A percentile compares a stretch with the other conserved stretches of the same genome.
These are phyloP conservation scores for Cornus controversa DNA, from an alignment of 148 eudicot genomes.

Conservation along the genomic window DNA sequence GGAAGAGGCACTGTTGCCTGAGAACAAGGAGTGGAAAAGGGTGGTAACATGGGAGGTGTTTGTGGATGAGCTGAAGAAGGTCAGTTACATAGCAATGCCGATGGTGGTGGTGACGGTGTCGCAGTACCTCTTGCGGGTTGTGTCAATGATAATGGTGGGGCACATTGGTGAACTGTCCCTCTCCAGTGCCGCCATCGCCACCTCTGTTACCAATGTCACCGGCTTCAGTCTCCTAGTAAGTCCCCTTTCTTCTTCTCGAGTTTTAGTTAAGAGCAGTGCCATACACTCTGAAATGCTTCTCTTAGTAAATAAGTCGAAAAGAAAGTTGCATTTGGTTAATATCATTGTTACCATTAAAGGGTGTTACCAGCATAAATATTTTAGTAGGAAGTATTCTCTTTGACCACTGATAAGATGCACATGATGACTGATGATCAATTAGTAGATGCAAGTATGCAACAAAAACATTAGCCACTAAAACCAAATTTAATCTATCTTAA, in stretches of 20 bases:
- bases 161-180: conserved; percentile 36
- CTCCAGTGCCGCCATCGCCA: conserved; percentile 37
- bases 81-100: conserved; percentile 32
- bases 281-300: too few relatives aligned
- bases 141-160: conserved; percentile 36
- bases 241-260: not conserved
- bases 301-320: too few relatives aligned
- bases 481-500: too few relatives aligned
- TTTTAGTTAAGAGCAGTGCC: too few relatives aligned
- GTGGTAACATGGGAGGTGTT: not conserved
- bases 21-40: not conserved
- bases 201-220: conserved; percentile 41
- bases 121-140: conserved; percentile 28
- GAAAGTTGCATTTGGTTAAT: too few relatives aligned
- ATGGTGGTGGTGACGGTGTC: conserved; percentile 31
- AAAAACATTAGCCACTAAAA: too few relatives aligned
- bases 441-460: too few relatives aligned
- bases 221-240: conserved; percentile 38
- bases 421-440: too few relatives aligned
- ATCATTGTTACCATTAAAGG: too few relatives aligned
- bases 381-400: too few relatives aligned
- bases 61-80: conserved; percentile 28
- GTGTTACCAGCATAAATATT: too few relatives aligned
- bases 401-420: too few relatives aligned
- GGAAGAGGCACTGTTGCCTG: conserved; percentile 5